These are phyloP conservation scores for Sanghuangporus sanghuang DNA, from an alignment of 1,284 basidiomycete genomes.

Conservation along the genomic window DNA sequence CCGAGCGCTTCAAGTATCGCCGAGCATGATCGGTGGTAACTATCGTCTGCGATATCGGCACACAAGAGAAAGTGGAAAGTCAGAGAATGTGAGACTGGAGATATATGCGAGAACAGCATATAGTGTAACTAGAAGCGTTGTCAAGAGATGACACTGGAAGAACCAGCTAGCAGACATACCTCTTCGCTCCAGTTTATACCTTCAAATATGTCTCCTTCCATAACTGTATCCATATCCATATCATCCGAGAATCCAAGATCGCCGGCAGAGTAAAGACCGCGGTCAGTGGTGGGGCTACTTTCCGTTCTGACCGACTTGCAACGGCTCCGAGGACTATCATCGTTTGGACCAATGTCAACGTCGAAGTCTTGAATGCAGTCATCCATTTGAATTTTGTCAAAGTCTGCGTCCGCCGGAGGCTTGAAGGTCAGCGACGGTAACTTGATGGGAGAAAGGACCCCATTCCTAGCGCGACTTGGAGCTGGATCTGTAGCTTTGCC, in stretches of 20 bases:
- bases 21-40: constrained; percentile 28
- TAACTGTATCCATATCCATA: neutral
- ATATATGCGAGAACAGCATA: constrained; percentile 52
- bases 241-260: constrained; percentile 6
- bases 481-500: neutral
- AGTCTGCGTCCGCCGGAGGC: neutral
- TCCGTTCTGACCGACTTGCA: neutral
- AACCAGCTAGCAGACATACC: constrained; percentile 33
- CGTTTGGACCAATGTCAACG: constrained; percentile 1
- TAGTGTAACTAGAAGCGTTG: constrained; percentile 43
- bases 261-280: neutral
- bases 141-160: constrained; percentile 1
- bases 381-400: constrained; percentile 2
- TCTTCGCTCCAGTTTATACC: constrained; percentile 46
- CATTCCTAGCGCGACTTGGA: neutral
- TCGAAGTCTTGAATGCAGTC: constrained; percentile 16
- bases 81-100: constrained; percentile 31
- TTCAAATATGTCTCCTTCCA: neutral
- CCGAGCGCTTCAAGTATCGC: constrained; percentile 18
- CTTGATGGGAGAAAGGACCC: constrained; percentile 3
- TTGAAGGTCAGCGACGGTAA: neutral
- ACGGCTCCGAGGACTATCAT: neutral
- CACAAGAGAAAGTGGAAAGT: constrained; percentile 57
- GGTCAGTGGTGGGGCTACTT: constrained; percentile 7
- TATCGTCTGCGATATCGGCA: neutral